phyloP scores from a whole-genome alignment of 2,329 filamentous ascomycete genomes.

The Aspergillus sp. region DNA sequence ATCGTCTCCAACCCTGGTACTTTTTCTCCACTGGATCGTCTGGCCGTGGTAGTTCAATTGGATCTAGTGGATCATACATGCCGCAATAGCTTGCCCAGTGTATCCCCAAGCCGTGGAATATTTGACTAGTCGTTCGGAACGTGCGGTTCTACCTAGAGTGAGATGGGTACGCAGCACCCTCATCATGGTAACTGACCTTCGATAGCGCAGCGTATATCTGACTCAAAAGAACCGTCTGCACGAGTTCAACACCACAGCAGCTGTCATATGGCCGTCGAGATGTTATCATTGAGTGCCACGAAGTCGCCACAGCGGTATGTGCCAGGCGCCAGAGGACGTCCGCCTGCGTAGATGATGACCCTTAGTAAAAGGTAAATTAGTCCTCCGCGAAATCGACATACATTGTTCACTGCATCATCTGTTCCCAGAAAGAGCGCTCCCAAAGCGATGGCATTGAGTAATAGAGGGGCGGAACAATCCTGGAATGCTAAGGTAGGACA shows the following conservation, averaged over 20 bases:
- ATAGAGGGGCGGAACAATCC: constrained; percentile 3
- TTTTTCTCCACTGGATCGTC: background rate
- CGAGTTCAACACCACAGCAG: constrained; percentile 32
- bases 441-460: constrained; percentile 9
- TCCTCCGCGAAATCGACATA: background rate
- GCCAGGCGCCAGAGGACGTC: constrained; percentile 10
- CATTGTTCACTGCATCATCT: constrained; percentile 3
- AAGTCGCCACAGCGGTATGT: constrained; percentile 13
- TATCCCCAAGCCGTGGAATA: constrained; percentile 33
- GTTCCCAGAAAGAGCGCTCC: constrained; percentile 8
- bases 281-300: constrained; percentile 10
- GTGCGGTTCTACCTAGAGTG: constrained; percentile 17
- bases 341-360: background rate
- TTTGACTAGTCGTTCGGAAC: constrained; percentile 32
- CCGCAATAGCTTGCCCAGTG: constrained; percentile 35
- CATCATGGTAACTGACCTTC: constrained; percentile 8
- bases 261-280: constrained; percentile 4
- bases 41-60: background rate
- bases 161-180: no score
- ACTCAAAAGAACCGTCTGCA: constrained; percentile 29
- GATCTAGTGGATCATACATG: constrained; percentile 17
- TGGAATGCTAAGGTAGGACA: constrained; percentile 5
- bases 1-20: constrained; percentile 1
- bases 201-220: constrained; percentile 35
- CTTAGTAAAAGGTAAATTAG: no score